These are phyloP conservation scores for Botrytis porri DNA, from an alignment of 2,329 filamentous ascomycete genomes.

Conservation along the genomic window DNA sequence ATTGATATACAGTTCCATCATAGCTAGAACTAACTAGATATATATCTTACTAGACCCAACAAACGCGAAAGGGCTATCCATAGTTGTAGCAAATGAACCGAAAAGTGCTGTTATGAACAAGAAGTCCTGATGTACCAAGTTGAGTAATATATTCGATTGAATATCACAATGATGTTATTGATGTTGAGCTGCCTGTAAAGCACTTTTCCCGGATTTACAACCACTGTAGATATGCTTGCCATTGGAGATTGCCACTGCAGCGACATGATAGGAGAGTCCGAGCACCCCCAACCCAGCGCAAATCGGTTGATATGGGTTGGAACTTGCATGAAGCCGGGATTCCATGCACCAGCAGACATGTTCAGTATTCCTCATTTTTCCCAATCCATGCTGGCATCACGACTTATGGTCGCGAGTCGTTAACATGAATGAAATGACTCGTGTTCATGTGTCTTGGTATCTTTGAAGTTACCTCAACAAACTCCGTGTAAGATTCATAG, in stretches of 20 bases:
- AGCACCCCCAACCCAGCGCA: neutral
- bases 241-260: constrained; percentile 3
- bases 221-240: neutral
- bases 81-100: neutral
- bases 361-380: neutral
- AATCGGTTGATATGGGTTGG: neutral
- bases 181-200: neutral
- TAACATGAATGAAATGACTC: constrained; percentile 1
- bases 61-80: neutral
- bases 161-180: neutral
- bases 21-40: neutral
- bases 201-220: neutral
- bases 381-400: constrained; percentile 10
- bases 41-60: neutral
- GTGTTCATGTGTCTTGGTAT: neutral
- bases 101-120: neutral
- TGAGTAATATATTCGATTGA: neutral
- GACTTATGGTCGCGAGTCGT: constrained; percentile 3
- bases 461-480: constrained; percentile 1
- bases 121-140: neutral
- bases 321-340: neutral
- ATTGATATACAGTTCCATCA: neutral
- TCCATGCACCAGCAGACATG: neutral
- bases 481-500: neutral
- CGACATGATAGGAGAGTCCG: neutral